Conservation (phyloP, 2,329 filamentous ascomycete species). For the Myriangium duriaei region DNA sequence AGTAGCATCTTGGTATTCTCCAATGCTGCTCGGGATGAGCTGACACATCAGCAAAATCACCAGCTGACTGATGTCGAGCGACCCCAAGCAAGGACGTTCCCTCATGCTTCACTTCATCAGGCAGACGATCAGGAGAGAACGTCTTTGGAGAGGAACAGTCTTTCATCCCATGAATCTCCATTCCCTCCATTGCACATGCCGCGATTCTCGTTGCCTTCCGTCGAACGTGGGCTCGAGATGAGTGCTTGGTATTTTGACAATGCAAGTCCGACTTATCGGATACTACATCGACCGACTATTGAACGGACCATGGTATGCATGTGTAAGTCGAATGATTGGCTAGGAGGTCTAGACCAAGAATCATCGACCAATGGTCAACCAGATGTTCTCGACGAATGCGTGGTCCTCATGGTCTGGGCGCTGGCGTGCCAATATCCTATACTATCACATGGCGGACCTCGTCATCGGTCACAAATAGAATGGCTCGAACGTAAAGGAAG, state of each 20-base stretch:
- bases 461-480: conserved; percentile 12
- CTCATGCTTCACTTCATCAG: not conserved
- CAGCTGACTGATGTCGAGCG: not conserved
- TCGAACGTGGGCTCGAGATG: conserved; percentile 23
- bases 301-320: conserved; percentile 14
- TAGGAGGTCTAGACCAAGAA: conserved; percentile 23
- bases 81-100: not conserved
- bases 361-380: too few relatives aligned
- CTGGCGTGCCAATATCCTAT: conserved; percentile 26
- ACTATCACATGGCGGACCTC: conserved; percentile 9
- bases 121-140: not conserved
- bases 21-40: conserved; percentile 2
- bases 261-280: conserved; percentile 31
- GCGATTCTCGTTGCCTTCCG: conserved; percentile 41
- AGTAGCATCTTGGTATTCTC: conserved; percentile 5
- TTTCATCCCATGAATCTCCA: conserved; percentile 1
- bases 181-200: conserved; percentile 3
- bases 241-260: conserved; percentile 32
- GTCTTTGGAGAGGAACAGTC: too few relatives aligned
- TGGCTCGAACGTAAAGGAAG: conserved; percentile 18
- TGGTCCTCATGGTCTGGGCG: conserved; percentile 43
- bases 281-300: conserved; percentile 31
- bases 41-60: not conserved
- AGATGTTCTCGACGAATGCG: conserved; percentile 25
- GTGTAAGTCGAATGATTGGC: conserved; percentile 19